Base-by-base conservation (phyloP, 2,329 filamentous ascomycete species). In the Cylindrodendrum hubeiense region DNA sequence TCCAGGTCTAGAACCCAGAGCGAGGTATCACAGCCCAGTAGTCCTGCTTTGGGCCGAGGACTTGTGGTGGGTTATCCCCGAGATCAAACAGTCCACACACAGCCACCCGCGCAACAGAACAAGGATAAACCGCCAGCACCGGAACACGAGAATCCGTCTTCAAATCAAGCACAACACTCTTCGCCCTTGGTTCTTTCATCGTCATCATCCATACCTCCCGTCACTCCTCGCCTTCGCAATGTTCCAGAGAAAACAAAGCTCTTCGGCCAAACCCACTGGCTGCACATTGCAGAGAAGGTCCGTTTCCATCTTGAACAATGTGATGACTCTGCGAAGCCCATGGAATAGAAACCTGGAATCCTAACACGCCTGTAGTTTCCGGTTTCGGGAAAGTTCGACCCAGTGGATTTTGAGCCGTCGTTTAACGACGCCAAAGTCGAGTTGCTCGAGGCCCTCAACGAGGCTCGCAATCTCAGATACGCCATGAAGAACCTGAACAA, bases 261-360 rank as follows among this genome's bases (percentile, higher is more conserved):
- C 7, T 74, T 74, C 44, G 72, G 72, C 19, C 72, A 74, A 59
- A 74, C 72, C 26, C 72, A 74, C 47, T 74, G 72, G 72, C 64
- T 74, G 15, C 72, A 74, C 34, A 74, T 70, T 5, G 72, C 72
- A 55, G 71, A 74, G 44, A 75, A 71, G 53, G 72, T 70, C 24
- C 21, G 50, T 34, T 13, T 39, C 21, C 15, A 13, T 33, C 15
- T 49, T 50, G 3, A 12, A 24, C 24, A 13, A 43, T 26, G 21
- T 15, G 22, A 26, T 17, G 44, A 7, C 46, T 19, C 24, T 19
- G 28, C 19, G 22, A 33, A 13, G 8, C 9, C n/a, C 6, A 22
- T 8, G 13, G 1, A 33, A 30, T 13, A 22, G 4, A 5, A 5
- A 9, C 15, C 24, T 10, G 26, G 9, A 5, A n/a, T 54, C 6